A percentile compares a stretch with the other conserved stretches of the same genome.
These are phyloP conservation scores for Karstenula rhodostoma DNA, from an alignment of 2,329 filamentous ascomycete species.

Conservation along the genomic window DNA sequence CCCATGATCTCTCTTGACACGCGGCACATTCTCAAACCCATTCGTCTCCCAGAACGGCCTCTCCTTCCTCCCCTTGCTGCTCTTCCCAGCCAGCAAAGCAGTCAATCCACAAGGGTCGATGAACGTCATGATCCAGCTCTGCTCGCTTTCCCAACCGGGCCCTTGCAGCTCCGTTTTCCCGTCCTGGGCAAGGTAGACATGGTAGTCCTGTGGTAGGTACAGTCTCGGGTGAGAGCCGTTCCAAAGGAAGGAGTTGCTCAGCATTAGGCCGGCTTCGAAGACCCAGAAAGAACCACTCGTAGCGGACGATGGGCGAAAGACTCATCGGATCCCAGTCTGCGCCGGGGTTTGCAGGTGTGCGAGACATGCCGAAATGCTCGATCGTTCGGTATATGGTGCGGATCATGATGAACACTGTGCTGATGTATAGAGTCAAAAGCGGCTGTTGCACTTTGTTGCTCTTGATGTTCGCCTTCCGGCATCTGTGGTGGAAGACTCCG, in stretches of 20 bases:
- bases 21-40: constrained; percentile 20
- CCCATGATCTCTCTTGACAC: constrained; percentile 2
- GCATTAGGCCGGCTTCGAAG: constrained; percentile 61
- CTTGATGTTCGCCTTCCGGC: constrained; percentile 46
- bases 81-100: constrained; percentile 9
- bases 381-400: constrained; percentile 61
- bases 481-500: constrained; percentile 54
- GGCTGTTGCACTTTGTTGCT: constrained; percentile 54
- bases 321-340: constrained; percentile 40
- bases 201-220: constrained; percentile 59
- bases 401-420: constrained; percentile 52
- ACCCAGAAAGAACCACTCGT: constrained; percentile 63
- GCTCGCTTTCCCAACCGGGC: constrained; percentile 33
- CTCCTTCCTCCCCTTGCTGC: constrained; percentile 16
- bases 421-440: constrained; percentile 57
- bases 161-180: constrained; percentile 27
- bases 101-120: constrained; percentile 31
- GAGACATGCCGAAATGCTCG: constrained; percentile 60
- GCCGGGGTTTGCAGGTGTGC: constrained; percentile 50
- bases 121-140: constrained; percentile 35
- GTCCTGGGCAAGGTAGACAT: constrained; percentile 55
- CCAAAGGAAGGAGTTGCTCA: constrained; percentile 57
- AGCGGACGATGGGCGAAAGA: constrained; percentile 46
- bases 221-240: constrained; percentile 59
- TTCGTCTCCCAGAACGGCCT: constrained; percentile 34